phyloP scores from a whole-genome alignment of 495 filamentous ascomycete species.

The Aspergillus leporis region DNA sequence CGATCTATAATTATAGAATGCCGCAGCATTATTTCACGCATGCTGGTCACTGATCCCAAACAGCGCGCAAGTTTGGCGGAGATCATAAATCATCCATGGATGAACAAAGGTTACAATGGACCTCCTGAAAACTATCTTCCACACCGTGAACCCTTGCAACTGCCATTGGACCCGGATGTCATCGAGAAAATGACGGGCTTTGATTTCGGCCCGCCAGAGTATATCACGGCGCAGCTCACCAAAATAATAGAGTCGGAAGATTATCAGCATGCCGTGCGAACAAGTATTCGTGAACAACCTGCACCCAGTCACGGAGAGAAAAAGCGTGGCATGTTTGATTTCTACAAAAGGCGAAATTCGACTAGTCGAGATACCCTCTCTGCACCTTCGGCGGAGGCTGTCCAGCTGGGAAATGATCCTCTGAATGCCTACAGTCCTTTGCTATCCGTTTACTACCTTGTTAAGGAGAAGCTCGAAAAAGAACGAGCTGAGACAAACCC shows the following conservation, averaged over 20 bases:
- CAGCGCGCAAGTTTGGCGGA: slow-evolving; percentile 84
- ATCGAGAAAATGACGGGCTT: slow-evolving; percentile 96
- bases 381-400: slow-evolving; percentile 78
- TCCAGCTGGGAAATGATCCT: slow-evolving; percentile 82
- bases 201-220: slow-evolving; percentile 87
- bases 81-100: slow-evolving; percentile 97
- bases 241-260: slow-evolving; percentile 87
- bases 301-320: slow-evolving; percentile 72
- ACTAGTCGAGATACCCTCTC: slow-evolving; percentile 87
- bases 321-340: slow-evolving; percentile 90
- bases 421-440: slow-evolving; percentile 92
- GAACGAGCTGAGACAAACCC: slow-evolving; percentile 69
- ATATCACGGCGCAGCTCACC: slow-evolving; percentile 77
- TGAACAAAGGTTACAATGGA: slow-evolving; percentile 85
- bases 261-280: slow-evolving; percentile 77
- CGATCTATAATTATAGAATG: slow-evolving; percentile 63
- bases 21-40: slow-evolving; percentile 87
- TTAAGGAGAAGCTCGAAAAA: slow-evolving; percentile 88
- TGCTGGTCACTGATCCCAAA: slow-evolving; percentile 93
- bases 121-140: slow-evolving; percentile 92
- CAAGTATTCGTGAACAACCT: slow-evolving; percentile 65
- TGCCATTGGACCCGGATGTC: slow-evolving; percentile 81
- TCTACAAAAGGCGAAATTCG: slow-evolving; percentile 94
- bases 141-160: slow-evolving; percentile 74
- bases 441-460: slow-evolving; percentile 93